phyloP scores from a whole-genome alignment of 140 eudicot species.

The Anethum foeniculum region DNA sequence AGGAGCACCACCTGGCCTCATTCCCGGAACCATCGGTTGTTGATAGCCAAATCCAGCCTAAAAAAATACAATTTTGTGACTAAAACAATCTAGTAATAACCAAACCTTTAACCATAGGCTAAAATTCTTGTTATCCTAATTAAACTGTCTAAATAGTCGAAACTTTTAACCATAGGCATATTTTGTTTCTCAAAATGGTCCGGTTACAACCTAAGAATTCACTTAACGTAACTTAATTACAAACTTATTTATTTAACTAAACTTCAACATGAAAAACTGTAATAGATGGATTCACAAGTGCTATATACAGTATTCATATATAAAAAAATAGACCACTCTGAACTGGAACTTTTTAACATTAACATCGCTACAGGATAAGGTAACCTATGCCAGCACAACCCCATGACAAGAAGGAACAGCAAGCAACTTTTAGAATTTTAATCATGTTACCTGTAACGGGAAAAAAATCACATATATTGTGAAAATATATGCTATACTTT shows the following conservation, averaged over 20 bases:
- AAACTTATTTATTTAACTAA: neutral
- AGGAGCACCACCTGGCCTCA: conserved; percentile 67
- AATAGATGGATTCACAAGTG: neutral
- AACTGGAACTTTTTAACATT: neutral
- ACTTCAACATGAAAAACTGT: neutral
- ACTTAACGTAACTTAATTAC: neutral
- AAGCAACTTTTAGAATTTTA: neutral
- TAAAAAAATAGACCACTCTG: neutral
- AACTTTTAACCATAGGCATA: neutral
- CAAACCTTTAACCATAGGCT: neutral
- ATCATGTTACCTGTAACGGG: neutral
- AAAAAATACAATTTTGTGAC: neutral
- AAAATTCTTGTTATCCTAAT: neutral
- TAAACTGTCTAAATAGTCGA: neutral
- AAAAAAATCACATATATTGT: too few relatives aligned
- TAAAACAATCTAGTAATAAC: neutral
- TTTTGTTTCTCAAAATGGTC: neutral
- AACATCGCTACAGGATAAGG: neutral
- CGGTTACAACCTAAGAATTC: neutral
- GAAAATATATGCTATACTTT: too few relatives aligned
- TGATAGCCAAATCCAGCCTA: conserved; percentile 93
- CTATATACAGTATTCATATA: neutral
- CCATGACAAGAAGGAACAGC: neutral
- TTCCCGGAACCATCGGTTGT: conserved; percentile 83
- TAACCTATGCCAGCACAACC: neutral